Evolutionary conservation across 306 rosid species (phyloP).

Genomic region (Arachis hypogaea): DNA sequence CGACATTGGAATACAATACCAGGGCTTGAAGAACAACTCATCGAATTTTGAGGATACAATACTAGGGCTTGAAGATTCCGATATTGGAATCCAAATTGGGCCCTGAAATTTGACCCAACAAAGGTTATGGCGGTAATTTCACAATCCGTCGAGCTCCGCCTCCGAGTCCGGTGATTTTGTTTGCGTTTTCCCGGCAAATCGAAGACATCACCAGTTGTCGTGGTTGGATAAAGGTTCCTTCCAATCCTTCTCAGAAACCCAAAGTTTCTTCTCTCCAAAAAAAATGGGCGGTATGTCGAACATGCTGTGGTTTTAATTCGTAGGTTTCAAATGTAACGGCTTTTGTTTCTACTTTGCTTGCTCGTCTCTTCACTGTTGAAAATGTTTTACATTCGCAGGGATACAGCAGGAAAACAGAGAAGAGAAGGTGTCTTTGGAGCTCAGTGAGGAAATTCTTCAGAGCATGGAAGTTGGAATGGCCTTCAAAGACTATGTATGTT

Average conservation of each 20-base stretch:
- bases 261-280: neutral
- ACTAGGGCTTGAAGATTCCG: neutral
- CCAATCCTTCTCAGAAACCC: constrained; percentile 9
- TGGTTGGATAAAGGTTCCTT: constrained; percentile 1
- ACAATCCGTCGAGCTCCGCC: no score
- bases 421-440: constrained; percentile 90
- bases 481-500: constrained; percentile 88
- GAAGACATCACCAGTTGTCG: neutral
- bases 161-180: no score
- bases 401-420: constrained; percentile 67
- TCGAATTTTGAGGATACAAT: neutral
- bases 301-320: neutral
- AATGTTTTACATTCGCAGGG: constrained; percentile 42
- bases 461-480: constrained; percentile 99
- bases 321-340: neutral
- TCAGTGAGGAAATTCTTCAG: constrained; percentile 87
- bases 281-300: constrained; percentile 62
- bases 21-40: no score
- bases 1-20: no score
- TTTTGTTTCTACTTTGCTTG: neutral
- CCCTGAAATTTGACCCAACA: neutral
- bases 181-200: neutral
- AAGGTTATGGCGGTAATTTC: no score
- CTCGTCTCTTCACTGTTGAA: constrained; percentile 2
- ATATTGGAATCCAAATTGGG: neutral